Base-by-base conservation (phyloP, 1,284 basidiomycete genomes). In the Ceratobasidium sp. region DNA sequence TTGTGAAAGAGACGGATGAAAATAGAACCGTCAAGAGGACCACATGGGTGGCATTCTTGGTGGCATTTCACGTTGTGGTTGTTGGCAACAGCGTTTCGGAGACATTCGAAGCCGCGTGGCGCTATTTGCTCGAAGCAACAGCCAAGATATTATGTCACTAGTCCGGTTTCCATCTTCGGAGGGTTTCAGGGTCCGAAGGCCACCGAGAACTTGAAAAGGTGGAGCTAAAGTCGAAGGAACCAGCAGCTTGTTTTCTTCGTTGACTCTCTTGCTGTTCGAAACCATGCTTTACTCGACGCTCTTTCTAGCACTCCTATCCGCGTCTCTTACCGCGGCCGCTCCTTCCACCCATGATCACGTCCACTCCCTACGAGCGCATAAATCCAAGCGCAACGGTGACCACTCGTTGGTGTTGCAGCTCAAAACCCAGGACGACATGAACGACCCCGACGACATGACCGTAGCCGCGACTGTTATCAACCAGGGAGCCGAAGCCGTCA, bases 371-470 rank as follows among this genome's bases (percentile, higher is more conserved):
- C 53, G 54, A 50, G 67, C 29, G 27, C 53, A 72, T 17, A 24
- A n/a, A 17, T 33, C 44, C 57, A 33, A 53, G 29, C 71, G 45
- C 59, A 27, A 29, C 6, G 29, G 41, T 31, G 45, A 51, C 5
- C 59, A 62, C 22, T 29, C 57, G 15, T 47, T 73, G 15, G 5
- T 53, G 48, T 19, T 73, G n/a, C 59, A 53, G 19, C 9, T 73
- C 59, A 73, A 54, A 24, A 3, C 71, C n/a, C 71, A 73, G 71
- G 71, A 73, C 33, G 71, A 73, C 29, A 44, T 73, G 57, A 73
- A 41, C 14, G 36, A 63, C 36, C 59, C 57, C 51, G 71, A 73
- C 47, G 59, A 73, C 48, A 17, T 73, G 48, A 73, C 14, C 29
- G 71, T 73, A 19, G 71, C 47, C 17, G 59, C 59, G 14, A 73